Evolutionary conservation across 495 filamentous ascomycete genomes (phyloP), one percentile per base, ranked within the genome.

Genomic region (Neurospora sp.): DNA sequence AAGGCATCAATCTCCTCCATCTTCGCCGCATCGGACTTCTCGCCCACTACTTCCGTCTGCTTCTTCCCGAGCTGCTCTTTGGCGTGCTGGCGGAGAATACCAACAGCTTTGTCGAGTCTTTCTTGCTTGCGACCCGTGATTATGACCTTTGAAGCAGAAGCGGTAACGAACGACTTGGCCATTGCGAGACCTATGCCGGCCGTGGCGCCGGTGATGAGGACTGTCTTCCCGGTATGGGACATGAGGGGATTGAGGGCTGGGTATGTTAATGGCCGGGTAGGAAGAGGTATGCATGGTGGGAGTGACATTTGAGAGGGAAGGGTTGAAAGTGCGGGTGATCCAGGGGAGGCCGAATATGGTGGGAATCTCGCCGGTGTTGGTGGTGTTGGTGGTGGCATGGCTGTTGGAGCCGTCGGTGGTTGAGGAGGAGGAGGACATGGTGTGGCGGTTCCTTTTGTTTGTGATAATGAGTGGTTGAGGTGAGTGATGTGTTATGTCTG

Each of bases 141-240:
- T 70, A 82, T 82, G 39, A 84, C 74, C 31, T 76, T 74, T 1
- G 76, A 71, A 0, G 82, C 79, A 0, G 75, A 72, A 11, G 83
- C 84, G 16, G 73, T 71, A 14, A 82, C 75, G 69, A 85, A 85
- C 39, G 72, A 73, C 37, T 68, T 76, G 41, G 80, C 80, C 40
- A 81, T 85, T 16, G 77, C 76, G 11, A 75, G 72, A 37, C 84
- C 84, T 59, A 85, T 83, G 20, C 81, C 80, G 27, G 68, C 70
- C 2, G 76, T 73, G 53, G 74, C 83, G 12, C 86, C 87, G 7
- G 86, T 87, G 38, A 89, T 75, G 31, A 88, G 71, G 31, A 89
- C 78, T 5, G 77, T 83, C 53, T 83, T 83, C 70, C 82, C 82
- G 7, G 77, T 74, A 31, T 84, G 82, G 48, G 39, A 86, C 82